Base-by-base conservation (phyloP, 805 yeast species). In the Debaryomyces prosopidis region DNA sequence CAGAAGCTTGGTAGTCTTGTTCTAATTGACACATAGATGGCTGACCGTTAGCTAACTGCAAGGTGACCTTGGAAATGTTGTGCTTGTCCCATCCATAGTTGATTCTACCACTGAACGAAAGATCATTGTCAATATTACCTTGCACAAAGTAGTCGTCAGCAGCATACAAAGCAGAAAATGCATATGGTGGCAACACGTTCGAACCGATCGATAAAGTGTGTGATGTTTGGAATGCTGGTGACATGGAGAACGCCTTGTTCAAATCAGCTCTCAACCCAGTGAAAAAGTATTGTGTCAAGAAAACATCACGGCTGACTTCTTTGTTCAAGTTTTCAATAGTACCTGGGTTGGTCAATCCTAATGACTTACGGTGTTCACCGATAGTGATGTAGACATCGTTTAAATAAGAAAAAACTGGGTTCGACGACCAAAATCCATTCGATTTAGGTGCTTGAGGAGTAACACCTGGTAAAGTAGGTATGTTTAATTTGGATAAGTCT, bases 191-290 rank as follows among this genome's bases (percentile, higher is more conserved):
- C 68, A 88, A 76, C 39, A 82, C 80, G 53, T 84, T 83, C 46
- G 95, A 86, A 40, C 98, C 98, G 55, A 89, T 76, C 33, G 96
- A 79, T 63, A 94, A 86, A 49, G 96, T 85, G 67, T 94, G 99
- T 51, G 96, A 86, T 47, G 95, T 87, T 78, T 94, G 98, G 85
- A 94, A 94, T 47, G 89, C 91, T 47, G 99, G 99, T 70, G 84
- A 84, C 79, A 91, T 79, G 52, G 87, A 73, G 63, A 94, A 89
- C 11, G 91, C 89, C 78, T 92, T 92, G 74, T 89, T 87, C 59
- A 94, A 80, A 69, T 94, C 99, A 46, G 98, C 99, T 66, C 96
- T 87, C 62, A 94, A 79, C 48, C 99, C 99, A 33, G 96, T 85
- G 79, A 92, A 92, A 69, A 85, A 84, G 74, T 88, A 87, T 65